phyloP scores from a whole-genome alignment of 192 early-diverging fungal genomes.

The Tieghemiomyces parasiticus region DNA sequence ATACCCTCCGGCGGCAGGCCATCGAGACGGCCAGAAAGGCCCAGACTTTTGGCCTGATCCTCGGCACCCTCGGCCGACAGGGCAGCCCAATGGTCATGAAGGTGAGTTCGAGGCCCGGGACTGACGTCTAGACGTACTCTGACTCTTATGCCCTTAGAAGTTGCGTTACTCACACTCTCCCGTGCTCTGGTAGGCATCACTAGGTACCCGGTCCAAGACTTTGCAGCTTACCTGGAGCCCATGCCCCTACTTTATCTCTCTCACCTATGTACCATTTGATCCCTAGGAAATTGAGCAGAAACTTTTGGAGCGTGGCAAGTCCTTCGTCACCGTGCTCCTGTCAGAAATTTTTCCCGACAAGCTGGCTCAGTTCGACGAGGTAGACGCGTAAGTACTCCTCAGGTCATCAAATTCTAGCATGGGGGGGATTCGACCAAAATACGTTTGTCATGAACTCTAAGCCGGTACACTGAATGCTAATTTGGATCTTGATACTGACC shows the following conservation, averaged over 20 bases:
- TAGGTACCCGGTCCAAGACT: too few relatives aligned
- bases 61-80: slow-evolving; percentile 93
- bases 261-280: too few relatives aligned
- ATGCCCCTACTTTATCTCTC: too few relatives aligned
- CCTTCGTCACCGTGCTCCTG: slow-evolving; percentile 59
- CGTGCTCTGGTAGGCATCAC: too few relatives aligned
- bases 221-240: too few relatives aligned
- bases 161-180: too few relatives aligned
- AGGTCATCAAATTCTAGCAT: neutral
- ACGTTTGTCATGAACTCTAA: neutral
- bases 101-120: slow-evolving; percentile 25
- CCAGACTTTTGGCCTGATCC: slow-evolving; percentile 73
- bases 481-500: too few relatives aligned
- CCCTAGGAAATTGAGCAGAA: slow-evolving; percentile 50
- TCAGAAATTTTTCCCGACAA: slow-evolving; percentile 95
- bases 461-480: neutral
- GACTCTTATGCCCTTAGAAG: too few relatives aligned
- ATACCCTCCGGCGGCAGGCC: slow-evolving; percentile 66
- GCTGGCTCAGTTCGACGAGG: slow-evolving; percentile 71
- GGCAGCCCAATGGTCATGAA: slow-evolving; percentile 86
- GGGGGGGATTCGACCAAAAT: neutral
- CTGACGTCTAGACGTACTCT: too few relatives aligned
- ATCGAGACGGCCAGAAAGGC: slow-evolving; percentile 57
- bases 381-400: slow-evolving; percentile 43
- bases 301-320: slow-evolving; percentile 41